These are phyloP conservation scores for Acanthamoeba comandoni DNA, from an alignment of 208 protist species.

Conservation along the genomic window DNA sequence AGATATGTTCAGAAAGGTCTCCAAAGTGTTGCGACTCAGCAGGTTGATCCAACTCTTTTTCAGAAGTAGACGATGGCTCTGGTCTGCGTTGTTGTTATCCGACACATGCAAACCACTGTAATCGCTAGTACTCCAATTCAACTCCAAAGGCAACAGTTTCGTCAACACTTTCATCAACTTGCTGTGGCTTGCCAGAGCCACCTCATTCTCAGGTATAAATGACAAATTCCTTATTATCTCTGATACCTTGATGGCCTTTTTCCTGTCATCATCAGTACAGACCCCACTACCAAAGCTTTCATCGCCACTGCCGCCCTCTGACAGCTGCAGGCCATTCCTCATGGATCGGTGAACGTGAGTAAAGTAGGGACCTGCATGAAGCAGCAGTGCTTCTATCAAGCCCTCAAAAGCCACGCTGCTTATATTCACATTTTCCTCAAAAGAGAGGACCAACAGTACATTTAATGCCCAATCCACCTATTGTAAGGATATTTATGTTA, in stretches of 20 bases:
- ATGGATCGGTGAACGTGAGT: not conserved
- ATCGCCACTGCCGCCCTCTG: no score
- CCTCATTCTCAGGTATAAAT: slow-evolving; percentile 56
- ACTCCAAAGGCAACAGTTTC: not conserved
- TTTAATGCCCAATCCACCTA: slow-evolving; percentile 28
- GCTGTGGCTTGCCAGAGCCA: not conserved
- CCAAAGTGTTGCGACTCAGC: slow-evolving; percentile 9
- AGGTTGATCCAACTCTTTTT: slow-evolving; percentile 2
- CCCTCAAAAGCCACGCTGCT: not conserved
- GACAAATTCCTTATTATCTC: slow-evolving; percentile 40
- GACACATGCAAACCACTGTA: not conserved
- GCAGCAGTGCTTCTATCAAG: slow-evolving; percentile 31
- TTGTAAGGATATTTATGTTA: no score
- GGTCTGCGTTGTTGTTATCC: not conserved
- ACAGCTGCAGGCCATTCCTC: no score
- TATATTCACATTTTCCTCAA: slow-evolving; percentile 33
- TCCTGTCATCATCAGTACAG: not conserved
- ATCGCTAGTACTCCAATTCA: not conserved
- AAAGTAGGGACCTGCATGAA: not conserved
- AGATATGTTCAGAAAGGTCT: not conserved
- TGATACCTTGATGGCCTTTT: slow-evolving; percentile 1
- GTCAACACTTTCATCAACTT: not conserved
- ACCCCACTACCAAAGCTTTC: no score
- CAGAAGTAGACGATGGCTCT: not conserved
- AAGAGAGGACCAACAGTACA: slow-evolving; percentile 22